Evolutionary conservation across 202 grass and related monocot species (phyloP).

Genomic region (Bolboschoenoplectus hybrid): DNA sequence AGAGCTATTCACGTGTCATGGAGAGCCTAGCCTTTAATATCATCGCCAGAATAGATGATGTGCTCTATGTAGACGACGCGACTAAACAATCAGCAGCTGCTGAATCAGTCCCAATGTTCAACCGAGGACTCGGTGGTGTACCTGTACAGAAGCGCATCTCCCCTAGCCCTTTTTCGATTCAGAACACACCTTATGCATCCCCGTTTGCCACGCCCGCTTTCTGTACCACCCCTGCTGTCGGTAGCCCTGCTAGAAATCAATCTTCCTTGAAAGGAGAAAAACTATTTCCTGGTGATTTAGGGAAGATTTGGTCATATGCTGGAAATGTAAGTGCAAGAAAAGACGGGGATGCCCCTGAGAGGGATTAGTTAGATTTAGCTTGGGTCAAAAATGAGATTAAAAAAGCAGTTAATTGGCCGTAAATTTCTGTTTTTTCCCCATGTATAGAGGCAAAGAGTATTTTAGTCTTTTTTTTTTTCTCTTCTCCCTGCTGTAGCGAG

Average conservation of each 20-base stretch:
- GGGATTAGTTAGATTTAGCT: constrained; percentile 56
- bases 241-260: constrained; percentile 71
- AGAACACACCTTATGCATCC: constrained; percentile 84
- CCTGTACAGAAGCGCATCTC: constrained; percentile 94
- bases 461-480: not conserved
- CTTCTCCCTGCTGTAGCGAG: not conserved
- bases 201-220: constrained; percentile 85
- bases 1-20: constrained; percentile 93
- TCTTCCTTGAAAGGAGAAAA: constrained; percentile 60
- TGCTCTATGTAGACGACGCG: constrained; percentile 88
- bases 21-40: constrained; percentile 98
- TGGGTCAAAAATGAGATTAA: not conserved
- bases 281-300: constrained; percentile 57
- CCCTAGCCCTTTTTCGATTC: constrained; percentile 85
- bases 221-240: constrained; percentile 68
- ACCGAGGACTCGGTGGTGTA: constrained; percentile 57
- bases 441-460: constrained; percentile 28
- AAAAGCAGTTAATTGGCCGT: constrained; percentile 6
- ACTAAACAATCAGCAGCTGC: constrained; percentile 67
- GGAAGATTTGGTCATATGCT: constrained; percentile 84
- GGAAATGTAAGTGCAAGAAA: constrained; percentile 83
- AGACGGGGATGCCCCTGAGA: constrained; percentile 83
- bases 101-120: constrained; percentile 74
- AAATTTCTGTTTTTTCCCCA: not conserved
- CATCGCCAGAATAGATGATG: constrained; percentile 91